Conservation (phyloP, 2,329 filamentous ascomycete genomes). For the Neofusicoccum parvum region DNA sequence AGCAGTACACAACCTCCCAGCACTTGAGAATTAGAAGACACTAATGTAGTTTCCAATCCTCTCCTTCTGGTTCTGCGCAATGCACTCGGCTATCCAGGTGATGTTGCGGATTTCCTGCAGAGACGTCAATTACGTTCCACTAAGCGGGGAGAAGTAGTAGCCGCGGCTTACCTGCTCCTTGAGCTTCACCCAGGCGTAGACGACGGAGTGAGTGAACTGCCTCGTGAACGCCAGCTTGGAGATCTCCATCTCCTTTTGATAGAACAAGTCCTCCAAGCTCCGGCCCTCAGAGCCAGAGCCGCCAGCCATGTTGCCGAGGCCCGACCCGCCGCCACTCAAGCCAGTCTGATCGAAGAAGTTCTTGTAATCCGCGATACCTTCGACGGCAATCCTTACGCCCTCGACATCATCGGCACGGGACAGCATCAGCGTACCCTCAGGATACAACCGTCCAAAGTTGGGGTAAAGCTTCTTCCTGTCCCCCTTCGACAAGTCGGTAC, state of each 20-base stretch:
- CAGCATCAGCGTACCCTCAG: constrained; percentile 92
- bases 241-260: constrained; percentile 99
- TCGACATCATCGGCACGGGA: constrained; percentile 94
- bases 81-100: constrained; percentile 99
- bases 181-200: constrained; percentile 97
- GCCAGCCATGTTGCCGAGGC: constrained; percentile 82
- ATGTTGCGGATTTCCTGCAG: constrained; percentile 96
- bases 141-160: neutral
- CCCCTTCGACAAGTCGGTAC: constrained; percentile 89
- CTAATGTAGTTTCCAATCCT: constrained; percentile 98
- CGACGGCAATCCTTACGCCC: constrained; percentile 88
- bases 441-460: constrained; percentile 85
- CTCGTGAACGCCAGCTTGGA: constrained; percentile 93
- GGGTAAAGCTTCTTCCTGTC: constrained; percentile 97
- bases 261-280: constrained; percentile 96
- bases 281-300: constrained; percentile 79
- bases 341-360: constrained; percentile 92
- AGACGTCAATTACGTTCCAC: neutral
- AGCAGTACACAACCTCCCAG: constrained; percentile 6
- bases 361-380: constrained; percentile 92
- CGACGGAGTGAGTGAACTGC: constrained; percentile 92
- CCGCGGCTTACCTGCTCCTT: constrained; percentile 79
- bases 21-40: constrained; percentile 68
- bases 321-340: constrained; percentile 69
- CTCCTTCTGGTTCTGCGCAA: constrained; percentile 99